Base-by-base conservation (phyloP, 176 grass and related monocot genomes). In the Hsuehochloa calcarea region DNA sequence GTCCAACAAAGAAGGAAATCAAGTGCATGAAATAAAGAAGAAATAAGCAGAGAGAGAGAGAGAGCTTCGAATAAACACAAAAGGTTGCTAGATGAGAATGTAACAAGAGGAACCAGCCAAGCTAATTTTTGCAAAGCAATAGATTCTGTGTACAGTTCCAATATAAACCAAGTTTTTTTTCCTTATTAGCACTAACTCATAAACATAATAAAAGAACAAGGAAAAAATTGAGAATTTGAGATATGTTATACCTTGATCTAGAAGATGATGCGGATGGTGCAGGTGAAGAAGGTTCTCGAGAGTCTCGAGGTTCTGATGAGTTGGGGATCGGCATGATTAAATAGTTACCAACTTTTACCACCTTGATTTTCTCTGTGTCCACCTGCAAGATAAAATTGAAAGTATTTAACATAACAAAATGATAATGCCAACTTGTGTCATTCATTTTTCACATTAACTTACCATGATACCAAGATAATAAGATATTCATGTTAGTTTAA, bases 201-300 rank as follows among this genome's bases (percentile, higher is more conserved):
- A 59, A 69, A 68, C 39, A 74, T 65, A 71, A 38, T 27, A 65
- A 82, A 23, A 66, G 25, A 61, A 29, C 0, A 67, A 45, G 20
- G 10, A 25, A 41, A 27, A 31, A 43, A 29, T 19, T 6, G 37
- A 46, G 65, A 79, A 41, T n/a, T 19, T 6, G 37, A 46, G 65
- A 79, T 70, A 31, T 55, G 61, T 14, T 73, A 90, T 98, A 98
- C 96, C 96, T 89, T 62, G 93, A 94, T 87, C 69, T 87, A 83
- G 89, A 90, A 83, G 96, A 92, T 22, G 93, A 95, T 7, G 88
- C 85, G 72, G 93, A 95, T 46, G 87, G 87, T 35, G 72, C 35
- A 8, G 93, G 91, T 78, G 93, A 98, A 92, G 81, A 65, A 29
- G 79, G 44, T 51, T 88, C 83, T 37, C 41, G 31, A 25, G 85